These are phyloP conservation scores for Madurella mycetomatis DNA, from an alignment of 2,329 filamentous ascomycete genomes.

Conservation along the genomic window DNA sequence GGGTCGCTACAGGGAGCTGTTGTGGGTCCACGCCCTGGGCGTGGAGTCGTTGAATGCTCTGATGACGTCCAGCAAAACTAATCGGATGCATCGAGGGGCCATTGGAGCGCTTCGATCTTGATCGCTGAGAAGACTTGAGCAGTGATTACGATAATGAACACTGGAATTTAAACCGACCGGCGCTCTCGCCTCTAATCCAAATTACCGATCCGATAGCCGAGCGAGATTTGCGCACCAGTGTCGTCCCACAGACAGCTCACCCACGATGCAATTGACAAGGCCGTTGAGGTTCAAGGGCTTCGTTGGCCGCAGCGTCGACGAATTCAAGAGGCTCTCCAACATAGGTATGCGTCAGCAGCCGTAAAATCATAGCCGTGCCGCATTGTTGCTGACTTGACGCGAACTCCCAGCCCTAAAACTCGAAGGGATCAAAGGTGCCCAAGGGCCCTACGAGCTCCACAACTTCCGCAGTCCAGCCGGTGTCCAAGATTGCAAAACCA, in stretches of 20 bases:
- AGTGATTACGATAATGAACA: too few relatives aligned
- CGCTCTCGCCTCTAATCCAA: too few relatives aligned
- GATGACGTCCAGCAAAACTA: too few relatives aligned
- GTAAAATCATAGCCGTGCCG: not conserved
- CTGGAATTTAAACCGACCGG: too few relatives aligned
- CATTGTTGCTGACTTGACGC: slow-evolving; percentile 1
- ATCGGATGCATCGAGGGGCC: too few relatives aligned
- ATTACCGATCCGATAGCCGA: not conserved
- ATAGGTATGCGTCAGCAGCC: slow-evolving; percentile 43
- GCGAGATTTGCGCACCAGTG: not conserved
- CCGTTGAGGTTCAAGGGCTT: slow-evolving; percentile 48
- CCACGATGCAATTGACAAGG: slow-evolving; percentile 25
- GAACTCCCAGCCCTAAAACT: slow-evolving; percentile 57
- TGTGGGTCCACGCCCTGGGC: too few relatives aligned
- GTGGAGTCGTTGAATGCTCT: too few relatives aligned
- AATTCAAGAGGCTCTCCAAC: slow-evolving; percentile 52
- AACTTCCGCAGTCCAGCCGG: slow-evolving; percentile 52
- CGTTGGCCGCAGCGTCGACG: slow-evolving; percentile 54
- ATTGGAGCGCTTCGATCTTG: too few relatives aligned
- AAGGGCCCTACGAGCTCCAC: slow-evolving; percentile 60
- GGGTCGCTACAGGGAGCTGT: too few relatives aligned
- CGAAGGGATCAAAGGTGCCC: slow-evolving; percentile 63
- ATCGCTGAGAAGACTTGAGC: too few relatives aligned
- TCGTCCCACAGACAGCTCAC: not conserved
- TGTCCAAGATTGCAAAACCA: slow-evolving; percentile 61